Evolutionary conservation across 208 protist species (phyloP).

Genomic region (Leishmania arabica): DNA sequence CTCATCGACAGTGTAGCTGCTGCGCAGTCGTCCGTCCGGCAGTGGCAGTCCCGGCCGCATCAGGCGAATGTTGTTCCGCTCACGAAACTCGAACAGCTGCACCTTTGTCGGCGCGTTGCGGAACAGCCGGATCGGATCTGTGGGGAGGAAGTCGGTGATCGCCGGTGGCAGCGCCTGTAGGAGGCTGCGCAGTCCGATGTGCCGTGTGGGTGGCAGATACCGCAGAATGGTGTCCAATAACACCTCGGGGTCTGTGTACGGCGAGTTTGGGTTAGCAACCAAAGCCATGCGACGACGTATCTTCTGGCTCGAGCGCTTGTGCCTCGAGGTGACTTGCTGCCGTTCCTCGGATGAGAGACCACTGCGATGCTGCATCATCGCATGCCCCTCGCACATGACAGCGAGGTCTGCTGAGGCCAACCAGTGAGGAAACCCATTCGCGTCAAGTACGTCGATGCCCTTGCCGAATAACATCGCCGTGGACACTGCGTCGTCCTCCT

Average conservation of each 20-base stretch:
- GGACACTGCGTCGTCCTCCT: not conserved
- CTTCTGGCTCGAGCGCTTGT: slow-evolving; percentile 31
- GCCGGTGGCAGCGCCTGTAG: slow-evolving; percentile 36
- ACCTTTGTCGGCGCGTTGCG: slow-evolving; percentile 42
- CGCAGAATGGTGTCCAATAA: slow-evolving; percentile 47
- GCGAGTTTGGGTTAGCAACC: slow-evolving; percentile 43
- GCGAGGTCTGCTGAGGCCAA: slow-evolving; percentile 18
- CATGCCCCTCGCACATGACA: slow-evolving; percentile 10
- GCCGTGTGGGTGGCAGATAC: slow-evolving; percentile 43
- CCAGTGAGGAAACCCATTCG: slow-evolving; percentile 21
- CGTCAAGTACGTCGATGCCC: slow-evolving; percentile 6
- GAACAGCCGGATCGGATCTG: slow-evolving; percentile 36
- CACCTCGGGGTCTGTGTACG: slow-evolving; percentile 43
- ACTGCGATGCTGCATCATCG: not conserved
- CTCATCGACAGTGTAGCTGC: slow-evolving; percentile 51
- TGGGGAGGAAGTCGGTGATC: slow-evolving; percentile 51
- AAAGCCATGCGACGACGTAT: slow-evolving; percentile 45
- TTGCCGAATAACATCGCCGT: not conserved
- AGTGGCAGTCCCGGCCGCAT: slow-evolving; percentile 58
- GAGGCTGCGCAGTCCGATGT: slow-evolving; percentile 46
- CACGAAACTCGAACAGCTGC: slow-evolving; percentile 66
- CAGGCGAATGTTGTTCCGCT: slow-evolving; percentile 40
- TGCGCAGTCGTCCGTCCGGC: slow-evolving; percentile 46
- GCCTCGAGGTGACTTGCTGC: slow-evolving; percentile 34
- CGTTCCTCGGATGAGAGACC: slow-evolving; percentile 24